Evolutionary conservation across 176 grass and related monocot species (phyloP).

Genomic region (Dendrocalamus sinicus): DNA sequence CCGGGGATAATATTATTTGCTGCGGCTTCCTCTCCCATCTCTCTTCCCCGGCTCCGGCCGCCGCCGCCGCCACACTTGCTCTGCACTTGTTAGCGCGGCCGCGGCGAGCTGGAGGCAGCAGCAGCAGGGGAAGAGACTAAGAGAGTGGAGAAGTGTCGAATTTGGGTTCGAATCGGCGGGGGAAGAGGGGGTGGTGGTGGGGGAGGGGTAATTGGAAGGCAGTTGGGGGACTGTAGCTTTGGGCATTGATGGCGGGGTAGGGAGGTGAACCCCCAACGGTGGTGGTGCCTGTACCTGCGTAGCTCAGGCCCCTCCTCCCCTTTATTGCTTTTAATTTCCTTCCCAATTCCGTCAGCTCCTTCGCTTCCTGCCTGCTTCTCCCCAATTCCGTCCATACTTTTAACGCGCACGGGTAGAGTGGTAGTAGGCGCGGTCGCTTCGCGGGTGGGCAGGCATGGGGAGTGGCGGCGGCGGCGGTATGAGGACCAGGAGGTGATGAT

Average conservation of each 20-base stretch:
- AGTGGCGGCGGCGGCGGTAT: not conserved
- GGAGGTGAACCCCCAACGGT: conserved; percentile 34
- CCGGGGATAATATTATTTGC: not conserved
- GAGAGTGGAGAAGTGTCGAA: not conserved
- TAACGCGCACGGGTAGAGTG: conserved; percentile 4
- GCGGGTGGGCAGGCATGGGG: not conserved
- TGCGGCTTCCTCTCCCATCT: conserved; percentile 2
- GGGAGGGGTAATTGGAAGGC: conserved; percentile 55
- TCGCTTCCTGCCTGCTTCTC: not conserved
- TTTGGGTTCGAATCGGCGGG: conserved; percentile 46
- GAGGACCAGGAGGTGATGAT: not conserved
- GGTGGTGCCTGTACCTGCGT: conserved; percentile 38
- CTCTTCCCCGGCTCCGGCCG: conserved; percentile 47
- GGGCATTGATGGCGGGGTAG: conserved; percentile 62
- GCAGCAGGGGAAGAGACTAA: not conserved
- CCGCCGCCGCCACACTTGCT: not conserved
- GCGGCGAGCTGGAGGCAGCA: not conserved
- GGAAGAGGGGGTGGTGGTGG: not conserved
- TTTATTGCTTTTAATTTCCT: conserved; percentile 62
- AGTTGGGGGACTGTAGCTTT: conserved; percentile 58
- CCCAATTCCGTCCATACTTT: conserved; percentile 39
- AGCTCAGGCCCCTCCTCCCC: conserved; percentile 21
- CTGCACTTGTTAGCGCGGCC: not conserved
- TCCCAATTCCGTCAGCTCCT: conserved; percentile 56
- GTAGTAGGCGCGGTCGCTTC: not conserved